Conservation (phyloP, 148 eudicot species). For the Persicaria maculosa region DNA sequence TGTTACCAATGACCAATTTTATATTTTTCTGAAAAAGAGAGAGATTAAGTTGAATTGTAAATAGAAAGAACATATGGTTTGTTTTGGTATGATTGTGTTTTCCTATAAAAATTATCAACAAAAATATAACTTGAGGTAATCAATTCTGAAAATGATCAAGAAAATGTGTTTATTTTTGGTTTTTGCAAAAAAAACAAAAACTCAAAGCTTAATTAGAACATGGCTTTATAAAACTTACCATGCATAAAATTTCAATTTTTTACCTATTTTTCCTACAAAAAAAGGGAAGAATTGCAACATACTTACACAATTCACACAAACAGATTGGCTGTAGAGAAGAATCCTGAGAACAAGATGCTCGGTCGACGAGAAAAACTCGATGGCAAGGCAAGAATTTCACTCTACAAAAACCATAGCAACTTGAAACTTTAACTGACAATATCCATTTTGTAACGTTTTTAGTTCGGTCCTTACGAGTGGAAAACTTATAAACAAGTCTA, state of each 20-base stretch:
- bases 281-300: not conserved
- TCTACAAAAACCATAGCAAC: not conserved
- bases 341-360: slow-evolving; percentile 72
- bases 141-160: too few species aligned
- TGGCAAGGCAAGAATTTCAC: slow-evolving; percentile 47
- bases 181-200: too few species aligned
- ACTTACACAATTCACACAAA: not conserved
- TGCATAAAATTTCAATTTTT: not conserved
- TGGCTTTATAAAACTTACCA: not conserved
- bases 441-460: not conserved
- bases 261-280: not conserved
- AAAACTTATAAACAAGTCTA: slow-evolving; percentile 82
- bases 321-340: slow-evolving; percentile 61
- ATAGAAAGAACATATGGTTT: too few species aligned
- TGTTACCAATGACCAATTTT: too few species aligned
- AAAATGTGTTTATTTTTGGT: too few species aligned
- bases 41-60: too few species aligned
- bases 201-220: not conserved
- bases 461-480: slow-evolving; percentile 91
- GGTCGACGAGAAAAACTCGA: slow-evolving; percentile 71
- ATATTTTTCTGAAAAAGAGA: too few species aligned
- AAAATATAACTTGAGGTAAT: too few species aligned
- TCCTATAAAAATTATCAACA: too few species aligned
- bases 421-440: not conserved
- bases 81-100: too few species aligned